Evolutionary conservation across 2,329 filamentous ascomycete species (phyloP).

Genomic region (Xylariomycetidae sp.): DNA sequence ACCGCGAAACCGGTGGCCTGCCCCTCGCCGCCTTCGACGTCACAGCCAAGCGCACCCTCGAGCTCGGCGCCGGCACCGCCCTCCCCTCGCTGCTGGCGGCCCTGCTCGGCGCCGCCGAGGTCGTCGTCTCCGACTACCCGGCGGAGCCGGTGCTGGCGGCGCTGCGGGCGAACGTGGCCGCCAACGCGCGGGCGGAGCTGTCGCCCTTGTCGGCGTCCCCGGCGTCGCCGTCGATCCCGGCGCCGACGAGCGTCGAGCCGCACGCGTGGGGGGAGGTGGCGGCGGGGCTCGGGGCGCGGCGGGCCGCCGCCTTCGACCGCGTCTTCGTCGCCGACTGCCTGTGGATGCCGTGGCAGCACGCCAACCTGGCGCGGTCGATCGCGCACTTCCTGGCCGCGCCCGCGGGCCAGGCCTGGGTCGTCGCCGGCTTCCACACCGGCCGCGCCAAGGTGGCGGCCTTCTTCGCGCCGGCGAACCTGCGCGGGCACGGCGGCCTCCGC

Average conservation of each 20-base stretch:
- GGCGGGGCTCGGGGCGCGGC: slow-evolving; percentile 25
- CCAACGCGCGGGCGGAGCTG: slow-evolving; percentile 36
- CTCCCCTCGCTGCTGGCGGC: slow-evolving; percentile 45
- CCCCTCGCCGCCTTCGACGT: slow-evolving; percentile 37
- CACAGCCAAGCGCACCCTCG: slow-evolving; percentile 46
- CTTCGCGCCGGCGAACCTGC: slow-evolving; percentile 46
- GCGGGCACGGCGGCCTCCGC: slow-evolving; percentile 46
- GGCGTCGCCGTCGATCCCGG: slow-evolving; percentile 7
- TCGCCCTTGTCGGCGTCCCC: slow-evolving; percentile 24
- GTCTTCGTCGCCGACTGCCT: slow-evolving; percentile 67
- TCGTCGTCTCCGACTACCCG: slow-evolving; percentile 64
- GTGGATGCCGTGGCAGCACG: slow-evolving; percentile 70
- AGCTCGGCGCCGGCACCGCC: slow-evolving; percentile 62
- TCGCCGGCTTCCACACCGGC: slow-evolving; percentile 69
- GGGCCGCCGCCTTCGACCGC: slow-evolving; percentile 45
- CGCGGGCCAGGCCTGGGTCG: slow-evolving; percentile 50
- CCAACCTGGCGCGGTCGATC: slow-evolving; percentile 57
- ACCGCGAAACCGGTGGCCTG: not conserved
- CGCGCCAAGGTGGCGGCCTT: slow-evolving; percentile 59
- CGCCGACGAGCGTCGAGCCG: slow-evolving; percentile 43
- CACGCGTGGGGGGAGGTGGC: slow-evolving; percentile 38
- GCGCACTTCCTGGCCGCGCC: slow-evolving; percentile 49
- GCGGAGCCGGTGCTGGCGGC: slow-evolving; percentile 52
- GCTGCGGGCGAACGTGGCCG: slow-evolving; percentile 49
- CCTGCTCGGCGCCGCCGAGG: slow-evolving; percentile 40